phyloP scores from a whole-genome alignment of 768 basidiomycete species.

The Boletus edulis region DNA sequence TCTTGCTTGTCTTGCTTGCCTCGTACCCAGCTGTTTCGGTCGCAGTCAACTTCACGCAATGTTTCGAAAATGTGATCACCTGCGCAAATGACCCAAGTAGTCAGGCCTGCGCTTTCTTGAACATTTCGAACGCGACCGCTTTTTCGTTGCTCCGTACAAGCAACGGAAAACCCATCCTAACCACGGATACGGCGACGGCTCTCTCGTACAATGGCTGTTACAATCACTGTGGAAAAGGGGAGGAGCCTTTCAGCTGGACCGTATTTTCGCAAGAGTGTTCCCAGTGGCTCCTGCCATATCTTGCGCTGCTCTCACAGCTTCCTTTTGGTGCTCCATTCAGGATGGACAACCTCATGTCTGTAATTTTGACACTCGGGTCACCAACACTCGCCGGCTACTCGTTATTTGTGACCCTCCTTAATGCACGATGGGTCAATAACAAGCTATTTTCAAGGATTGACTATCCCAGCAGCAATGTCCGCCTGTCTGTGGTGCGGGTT shows the following conservation, averaged over 20 bases:
- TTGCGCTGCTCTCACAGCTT: conserved; percentile 47
- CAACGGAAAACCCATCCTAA: background rate
- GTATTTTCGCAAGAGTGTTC: conserved; percentile 36
- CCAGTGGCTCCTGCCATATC: conserved; percentile 48
- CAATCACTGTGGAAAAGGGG: conserved; percentile 6
- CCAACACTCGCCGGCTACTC: conserved; percentile 47
- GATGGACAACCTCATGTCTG: conserved; percentile 42
- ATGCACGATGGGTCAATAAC: conserved; percentile 40
- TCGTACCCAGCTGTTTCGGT: background rate
- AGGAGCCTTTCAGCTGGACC: conserved; percentile 19
- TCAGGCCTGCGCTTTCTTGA: conserved; percentile 1
- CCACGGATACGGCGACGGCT: background rate
- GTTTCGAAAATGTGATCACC: conserved; percentile 3
- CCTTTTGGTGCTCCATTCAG: conserved; percentile 43
- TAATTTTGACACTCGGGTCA: conserved; percentile 43
- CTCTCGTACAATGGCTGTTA: conserved; percentile 9
- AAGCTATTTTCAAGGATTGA: conserved; percentile 28
- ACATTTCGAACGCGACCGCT: conserved; percentile 4
- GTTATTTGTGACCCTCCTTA: conserved; percentile 42
- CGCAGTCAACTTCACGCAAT: conserved; percentile 11
- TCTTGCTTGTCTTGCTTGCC: background rate
- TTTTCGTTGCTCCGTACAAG: conserved; percentile 16
- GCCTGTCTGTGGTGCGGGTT: conserved; percentile 28
- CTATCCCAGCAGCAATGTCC: conserved; percentile 19
- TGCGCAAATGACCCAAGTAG: background rate